phyloP scores from a whole-genome alignment of 1,139 yeast genomes.

The Protomyces macrosporus region DNA sequence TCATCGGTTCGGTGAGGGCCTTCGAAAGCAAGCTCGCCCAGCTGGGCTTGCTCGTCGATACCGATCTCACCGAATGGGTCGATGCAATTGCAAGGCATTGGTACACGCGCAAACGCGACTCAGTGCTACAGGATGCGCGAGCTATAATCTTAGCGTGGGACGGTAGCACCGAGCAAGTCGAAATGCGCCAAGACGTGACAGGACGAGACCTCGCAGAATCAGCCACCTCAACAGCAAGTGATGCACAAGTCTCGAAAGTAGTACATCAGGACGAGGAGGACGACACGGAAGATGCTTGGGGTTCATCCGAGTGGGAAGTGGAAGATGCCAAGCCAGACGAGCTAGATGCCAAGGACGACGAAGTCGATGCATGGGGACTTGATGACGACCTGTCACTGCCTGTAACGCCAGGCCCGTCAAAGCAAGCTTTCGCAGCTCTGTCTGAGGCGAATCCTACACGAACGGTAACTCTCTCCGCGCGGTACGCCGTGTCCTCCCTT shows the following conservation, averaged over 20 bases:
- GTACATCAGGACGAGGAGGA: neutral
- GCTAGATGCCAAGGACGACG: neutral
- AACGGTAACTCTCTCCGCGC: neutral
- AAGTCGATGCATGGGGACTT: neutral
- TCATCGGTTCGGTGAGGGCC: neutral
- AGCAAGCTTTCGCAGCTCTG: neutral
- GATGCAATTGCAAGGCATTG: neutral
- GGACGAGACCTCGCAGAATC: neutral
- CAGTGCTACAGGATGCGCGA: neutral
- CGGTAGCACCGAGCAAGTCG: conserved; percentile 4
- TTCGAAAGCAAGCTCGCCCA: neutral
- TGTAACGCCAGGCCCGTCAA: neutral
- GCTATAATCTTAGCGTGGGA: conserved; percentile 1
- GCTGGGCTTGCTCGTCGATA: neutral
- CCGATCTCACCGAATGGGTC: neutral
- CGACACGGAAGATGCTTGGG: conserved; percentile 12
- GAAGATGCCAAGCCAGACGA: neutral
- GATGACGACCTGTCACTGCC: neutral
- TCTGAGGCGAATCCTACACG: neutral
- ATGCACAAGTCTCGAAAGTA: neutral
- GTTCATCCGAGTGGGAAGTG: neutral
- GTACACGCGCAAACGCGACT: neutral
- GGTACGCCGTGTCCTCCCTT: conserved; percentile 6
- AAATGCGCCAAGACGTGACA: conserved; percentile 5
- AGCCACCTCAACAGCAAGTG: neutral